Evolutionary conservation across 2,329 filamentous ascomycete genomes (phyloP), one percentile per base, ranked within the genome.

Genomic region (Fusarium coicis): DNA sequence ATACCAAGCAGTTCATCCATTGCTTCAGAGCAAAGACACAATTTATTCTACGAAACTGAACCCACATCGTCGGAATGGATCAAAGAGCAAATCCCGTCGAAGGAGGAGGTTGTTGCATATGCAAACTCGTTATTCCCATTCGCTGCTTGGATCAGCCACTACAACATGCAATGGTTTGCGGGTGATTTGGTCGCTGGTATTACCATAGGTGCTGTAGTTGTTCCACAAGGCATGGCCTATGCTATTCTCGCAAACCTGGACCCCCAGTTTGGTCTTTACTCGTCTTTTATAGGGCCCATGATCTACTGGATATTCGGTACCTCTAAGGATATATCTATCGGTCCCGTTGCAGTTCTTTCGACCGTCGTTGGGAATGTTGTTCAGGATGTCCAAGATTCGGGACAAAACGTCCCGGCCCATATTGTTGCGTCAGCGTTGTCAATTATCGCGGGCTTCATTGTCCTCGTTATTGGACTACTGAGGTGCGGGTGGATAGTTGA

Each of bases 261-360:
- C 2, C 89, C 92, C 10, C 88, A 98, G 79, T 98, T 92, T 78
- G 96, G 96, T 58, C 88, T 98, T 2, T 85, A 84, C 68, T 96
- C 96, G 1, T 98, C 96, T 1, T 98, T 99, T 80, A 96, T 98
- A 88, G 96, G 96, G 56, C 95, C 97, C 21, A 82, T 97, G 71
- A 87, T 97, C 69, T 99, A 99, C 83, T 98, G 96, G 96, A 93
- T 98, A 80, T 98, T 98, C 79, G 96, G 95, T 39, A 99, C 96
- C 1, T 98, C 96, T 19, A 99, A 98, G 81, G 96, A 99, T 82
- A 98, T 99, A 79, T 98, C 96, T 15, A 98, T 98, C 63, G 96
- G 96, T 21, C 96, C 96, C 37, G 96, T 98, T 54, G 96, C 96
- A 42, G 96, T 98, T 74, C 93, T 98, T 88, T 98, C 95, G 3